A percentile compares a stretch with the other conserved stretches of the same genome.
phyloP scores from a whole-genome alignment of 192 early-diverging fungal species.

The Powellomyces hirtus region DNA sequence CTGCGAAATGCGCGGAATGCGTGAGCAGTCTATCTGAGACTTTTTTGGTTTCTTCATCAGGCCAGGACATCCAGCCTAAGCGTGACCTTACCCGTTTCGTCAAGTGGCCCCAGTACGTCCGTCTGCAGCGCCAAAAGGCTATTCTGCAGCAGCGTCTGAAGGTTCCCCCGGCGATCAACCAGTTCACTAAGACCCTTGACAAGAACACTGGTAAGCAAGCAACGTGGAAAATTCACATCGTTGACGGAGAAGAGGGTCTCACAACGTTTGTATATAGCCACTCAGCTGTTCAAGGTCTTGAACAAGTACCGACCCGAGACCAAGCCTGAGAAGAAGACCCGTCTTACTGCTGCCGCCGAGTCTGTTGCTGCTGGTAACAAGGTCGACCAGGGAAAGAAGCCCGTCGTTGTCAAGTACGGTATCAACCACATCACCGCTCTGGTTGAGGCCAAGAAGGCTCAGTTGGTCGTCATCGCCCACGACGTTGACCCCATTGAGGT shows the following conservation, averaged over 20 bases:
- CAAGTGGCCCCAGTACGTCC: constrained; percentile 99
- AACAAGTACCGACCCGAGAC: constrained; percentile 99
- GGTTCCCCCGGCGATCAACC: constrained; percentile 99
- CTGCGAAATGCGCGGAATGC: not conserved
- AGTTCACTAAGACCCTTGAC: constrained; percentile 97
- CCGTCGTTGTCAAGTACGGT: constrained; percentile 96
- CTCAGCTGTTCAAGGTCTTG: constrained; percentile 95
- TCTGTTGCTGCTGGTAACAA: constrained; percentile 85
- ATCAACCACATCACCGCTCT: constrained; percentile 99
- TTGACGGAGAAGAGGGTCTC: no score
- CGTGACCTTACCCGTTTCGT: constrained; percentile 95
- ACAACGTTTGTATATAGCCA: constrained; percentile 50
- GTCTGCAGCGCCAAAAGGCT: constrained; percentile 97
- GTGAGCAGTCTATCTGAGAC: not conserved
- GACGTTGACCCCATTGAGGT: constrained; percentile 99
- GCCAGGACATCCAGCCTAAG: constrained; percentile 95
- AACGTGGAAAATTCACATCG: not conserved
- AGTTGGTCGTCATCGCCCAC: constrained; percentile 98
- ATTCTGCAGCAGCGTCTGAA: constrained; percentile 97
- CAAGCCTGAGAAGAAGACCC: constrained; percentile 92
- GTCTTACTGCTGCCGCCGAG: constrained; percentile 84
- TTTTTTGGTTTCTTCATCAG: constrained; percentile 33
- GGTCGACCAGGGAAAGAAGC: constrained; percentile 89
- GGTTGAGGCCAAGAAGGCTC: constrained; percentile 98
- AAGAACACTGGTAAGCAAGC: constrained; percentile 89